These are phyloP conservation scores for Dothistroma septosporum DNA, from an alignment of 2,329 filamentous ascomycete species.

Conservation along the genomic window DNA sequence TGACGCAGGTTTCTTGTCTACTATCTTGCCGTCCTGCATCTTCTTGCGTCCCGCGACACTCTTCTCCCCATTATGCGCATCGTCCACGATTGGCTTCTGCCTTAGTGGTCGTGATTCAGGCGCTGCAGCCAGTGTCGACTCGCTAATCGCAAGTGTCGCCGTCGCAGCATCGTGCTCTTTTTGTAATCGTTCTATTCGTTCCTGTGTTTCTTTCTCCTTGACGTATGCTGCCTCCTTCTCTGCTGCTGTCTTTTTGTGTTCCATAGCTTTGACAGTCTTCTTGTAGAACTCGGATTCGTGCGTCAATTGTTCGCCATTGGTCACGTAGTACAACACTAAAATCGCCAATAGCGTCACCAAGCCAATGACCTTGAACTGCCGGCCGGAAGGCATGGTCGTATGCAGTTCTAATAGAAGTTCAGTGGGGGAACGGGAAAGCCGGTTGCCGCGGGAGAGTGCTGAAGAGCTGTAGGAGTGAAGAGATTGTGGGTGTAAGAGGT, in stretches of 20 bases:
- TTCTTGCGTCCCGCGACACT: conserved; percentile 53
- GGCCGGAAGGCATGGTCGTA: conserved; percentile 60
- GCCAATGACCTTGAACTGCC: conserved; percentile 64
- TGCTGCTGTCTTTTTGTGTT: conserved; percentile 41
- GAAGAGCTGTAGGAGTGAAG: not conserved
- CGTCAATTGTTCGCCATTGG: conserved; percentile 54
- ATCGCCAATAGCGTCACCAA: conserved; percentile 62
- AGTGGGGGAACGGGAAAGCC: not conserved
- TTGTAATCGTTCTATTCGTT: conserved; percentile 29
- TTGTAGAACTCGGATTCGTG: conserved; percentile 55
- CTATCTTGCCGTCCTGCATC: conserved; percentile 41
- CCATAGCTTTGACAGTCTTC: conserved; percentile 52
- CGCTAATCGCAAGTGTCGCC: conserved; percentile 14
- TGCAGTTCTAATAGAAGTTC: not conserved
- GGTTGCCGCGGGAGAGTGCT: not conserved
- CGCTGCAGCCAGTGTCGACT: conserved; percentile 12
- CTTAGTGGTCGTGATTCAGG: conserved; percentile 49
- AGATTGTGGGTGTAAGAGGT: not conserved
- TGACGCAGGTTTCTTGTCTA: conserved; percentile 30
- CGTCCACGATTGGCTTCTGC: conserved; percentile 61
- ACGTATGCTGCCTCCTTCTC: conserved; percentile 31
- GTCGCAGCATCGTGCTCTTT: conserved; percentile 32
- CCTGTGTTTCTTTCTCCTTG: conserved; percentile 27
- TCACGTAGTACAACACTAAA: conserved; percentile 69
- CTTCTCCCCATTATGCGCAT: conserved; percentile 26